Evolutionary conservation across 2,329 filamentous ascomycete species (phyloP), one percentile per base, ranked within the genome.

Genomic region (Cladorrhinum sp.): DNA sequence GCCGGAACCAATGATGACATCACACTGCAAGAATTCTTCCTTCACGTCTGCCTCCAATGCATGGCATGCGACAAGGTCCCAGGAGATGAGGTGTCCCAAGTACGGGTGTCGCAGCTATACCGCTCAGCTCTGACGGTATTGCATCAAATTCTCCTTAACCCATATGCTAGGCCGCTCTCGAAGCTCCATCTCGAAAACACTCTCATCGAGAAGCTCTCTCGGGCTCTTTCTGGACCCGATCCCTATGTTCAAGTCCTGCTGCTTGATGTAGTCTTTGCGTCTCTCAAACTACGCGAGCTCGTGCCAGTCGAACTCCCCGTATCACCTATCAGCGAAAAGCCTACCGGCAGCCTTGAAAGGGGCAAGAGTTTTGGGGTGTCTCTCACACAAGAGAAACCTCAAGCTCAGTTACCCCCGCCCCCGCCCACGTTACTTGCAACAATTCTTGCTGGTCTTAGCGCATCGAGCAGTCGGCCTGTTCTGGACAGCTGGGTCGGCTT

Each of bases 401-500:
- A 57, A 49, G 65, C 42, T 62, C 69, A 65, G 4, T 70, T 71
- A 26, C 83, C 87, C 2, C 83, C 87, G 3, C 90, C 91, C 20
- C 86, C 85, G 16, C 54, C 54, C 10, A 79, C 87, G 36, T 76
- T 99, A n/a, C 82, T 95, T n/a, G 88, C 90, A 64, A 96, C 91
- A 70, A 80, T 99, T 12, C 87, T 92, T 63, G 85, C 87, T 51
- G 95, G 92, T 0, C 87, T 99, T 55, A 86, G 89, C 58, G 90
- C 92, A 2, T 73, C 82, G 2, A 86, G 81, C 57, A 93, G 91
- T 66, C 86, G 91, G 4, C 80, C 86, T 8, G 88, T 96, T 5
- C 79, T 99, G 36, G 93, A 98, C 68, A 93, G 91, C 71, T 99
- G 96, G 96, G 87, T 97, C 9, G 82, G 85, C 28, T 93, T 99